These are phyloP conservation scores for Taiozyma onychis DNA, from an alignment of 1,139 yeast species.

Conservation along the genomic window DNA sequence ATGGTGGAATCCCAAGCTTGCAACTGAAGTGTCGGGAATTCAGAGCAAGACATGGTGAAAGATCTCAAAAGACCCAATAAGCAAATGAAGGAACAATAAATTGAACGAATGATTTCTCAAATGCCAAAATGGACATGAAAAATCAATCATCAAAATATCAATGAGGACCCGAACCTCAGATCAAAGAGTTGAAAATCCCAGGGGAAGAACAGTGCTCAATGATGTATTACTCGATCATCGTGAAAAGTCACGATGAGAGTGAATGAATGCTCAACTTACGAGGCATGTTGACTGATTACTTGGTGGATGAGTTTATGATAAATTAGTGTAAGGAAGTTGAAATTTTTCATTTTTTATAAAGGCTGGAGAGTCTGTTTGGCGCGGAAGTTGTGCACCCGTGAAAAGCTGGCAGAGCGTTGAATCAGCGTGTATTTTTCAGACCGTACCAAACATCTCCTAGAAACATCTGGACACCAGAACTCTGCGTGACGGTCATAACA, in stretches of 20 bases:
- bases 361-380: not conserved
- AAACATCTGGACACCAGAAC: conserved; percentile 1
- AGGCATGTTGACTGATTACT: conserved; percentile 19
- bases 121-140: conserved; percentile 6
- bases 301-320: not conserved
- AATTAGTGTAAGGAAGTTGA: not conserved
- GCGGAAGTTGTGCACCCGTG: not conserved
- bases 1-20: conserved; percentile 19
- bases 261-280: conserved; percentile 14
- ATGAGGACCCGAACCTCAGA: conserved; percentile 74
- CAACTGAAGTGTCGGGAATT: conserved; percentile 87
- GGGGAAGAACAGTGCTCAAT: conserved; percentile 1
- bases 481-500: not conserved
- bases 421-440: not conserved
- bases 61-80: not conserved
- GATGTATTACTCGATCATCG: not conserved
- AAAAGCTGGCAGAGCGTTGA: not conserved
- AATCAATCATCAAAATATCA: conserved; percentile 9
- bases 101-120: not conserved
- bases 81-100: not conserved
- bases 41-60: conserved; percentile 40
- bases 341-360: conserved; percentile 2
- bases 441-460: not conserved
- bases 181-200: not conserved
- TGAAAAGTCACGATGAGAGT: not conserved